phyloP scores from a whole-genome alignment of 2,329 filamentous ascomycete species.

The Periconia sp. region DNA sequence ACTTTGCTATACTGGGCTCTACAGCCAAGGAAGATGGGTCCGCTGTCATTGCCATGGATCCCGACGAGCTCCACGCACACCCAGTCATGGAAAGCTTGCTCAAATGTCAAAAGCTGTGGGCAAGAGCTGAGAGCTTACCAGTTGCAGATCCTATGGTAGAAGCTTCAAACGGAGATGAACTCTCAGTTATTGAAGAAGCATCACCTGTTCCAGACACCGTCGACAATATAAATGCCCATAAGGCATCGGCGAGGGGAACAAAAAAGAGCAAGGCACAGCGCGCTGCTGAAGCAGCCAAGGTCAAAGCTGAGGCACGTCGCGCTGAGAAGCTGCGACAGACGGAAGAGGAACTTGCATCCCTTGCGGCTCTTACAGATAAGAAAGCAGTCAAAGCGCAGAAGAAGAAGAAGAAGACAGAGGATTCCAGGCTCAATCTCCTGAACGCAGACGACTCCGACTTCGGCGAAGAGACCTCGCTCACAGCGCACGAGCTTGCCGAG shows the following conservation, averaged over 20 bases:
- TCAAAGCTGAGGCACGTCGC: slow-evolving; percentile 59
- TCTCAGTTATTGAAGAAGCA: slow-evolving; percentile 43
- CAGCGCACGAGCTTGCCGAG: slow-evolving; percentile 78
- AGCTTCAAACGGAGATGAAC: slow-evolving; percentile 35
- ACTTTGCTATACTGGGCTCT: slow-evolving; percentile 91
- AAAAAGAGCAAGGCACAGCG: slow-evolving; percentile 58
- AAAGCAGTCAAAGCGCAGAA: slow-evolving; percentile 57
- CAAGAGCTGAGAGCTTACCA: slow-evolving; percentile 71
- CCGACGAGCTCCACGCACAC: slow-evolving; percentile 84
- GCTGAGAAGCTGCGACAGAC: slow-evolving; percentile 61
- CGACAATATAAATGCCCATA: slow-evolving; percentile 34
- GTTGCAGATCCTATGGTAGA: slow-evolving; percentile 53
- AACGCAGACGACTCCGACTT: slow-evolving; percentile 81
- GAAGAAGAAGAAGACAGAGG: slow-evolving; percentile 36
- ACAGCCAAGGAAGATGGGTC: slow-evolving; percentile 65
- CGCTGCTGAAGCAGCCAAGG: slow-evolving; percentile 60
- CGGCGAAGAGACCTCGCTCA: slow-evolving; percentile 84
- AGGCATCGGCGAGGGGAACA: slow-evolving; percentile 42
- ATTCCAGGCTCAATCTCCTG: slow-evolving; percentile 41
- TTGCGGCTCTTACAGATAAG: slow-evolving; percentile 66
- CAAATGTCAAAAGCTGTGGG: slow-evolving; percentile 81
- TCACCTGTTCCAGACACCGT: slow-evolving; percentile 36
- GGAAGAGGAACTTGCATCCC: slow-evolving; percentile 75
- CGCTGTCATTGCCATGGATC: slow-evolving; percentile 66
- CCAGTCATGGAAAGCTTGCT: slow-evolving; percentile 87